A percentile compares a stretch with the other conserved stretches of the same genome.
Evolutionary conservation across 2,329 filamentous ascomycete genomes (phyloP).

Genomic region (Claviceps spartinae): DNA sequence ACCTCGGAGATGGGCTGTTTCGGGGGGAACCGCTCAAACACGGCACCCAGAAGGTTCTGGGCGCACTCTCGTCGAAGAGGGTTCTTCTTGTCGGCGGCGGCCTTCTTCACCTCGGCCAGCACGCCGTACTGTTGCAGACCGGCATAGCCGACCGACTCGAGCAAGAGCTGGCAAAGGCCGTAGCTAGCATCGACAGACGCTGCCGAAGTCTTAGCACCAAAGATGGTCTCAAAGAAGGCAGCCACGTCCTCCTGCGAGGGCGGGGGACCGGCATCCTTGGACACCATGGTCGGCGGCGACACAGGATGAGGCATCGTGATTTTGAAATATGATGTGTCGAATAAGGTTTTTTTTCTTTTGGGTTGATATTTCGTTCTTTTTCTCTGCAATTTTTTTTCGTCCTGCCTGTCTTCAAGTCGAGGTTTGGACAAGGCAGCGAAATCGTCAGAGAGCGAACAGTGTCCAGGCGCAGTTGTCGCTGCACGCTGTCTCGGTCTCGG

Average conservation of each 20-base stretch:
- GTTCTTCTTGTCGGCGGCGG: conserved; percentile 87
- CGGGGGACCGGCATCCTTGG: conserved; percentile 35
- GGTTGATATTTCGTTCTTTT: background rate
- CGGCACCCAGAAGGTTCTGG: conserved; percentile 85
- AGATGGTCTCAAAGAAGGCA: conserved; percentile 51
- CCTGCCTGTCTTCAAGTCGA: background rate
- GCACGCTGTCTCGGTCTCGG: background rate
- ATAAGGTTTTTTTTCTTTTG: background rate
- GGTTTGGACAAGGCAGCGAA: background rate
- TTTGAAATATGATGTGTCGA: background rate
- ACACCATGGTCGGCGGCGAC: conserved; percentile 35
- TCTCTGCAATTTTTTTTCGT: background rate
- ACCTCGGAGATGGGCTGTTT: conserved; percentile 68
- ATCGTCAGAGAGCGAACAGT: background rate
- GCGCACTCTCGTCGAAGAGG: conserved; percentile 73
- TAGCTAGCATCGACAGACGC: conserved; percentile 53
- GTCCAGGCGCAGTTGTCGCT: background rate
- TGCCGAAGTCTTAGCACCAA: conserved; percentile 54
- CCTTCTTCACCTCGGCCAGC: conserved; percentile 49
- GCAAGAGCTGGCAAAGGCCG: conserved; percentile 44
- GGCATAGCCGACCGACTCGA: conserved; percentile 38
- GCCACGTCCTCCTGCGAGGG: conserved; percentile 54
- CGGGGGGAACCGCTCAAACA: conserved; percentile 79
- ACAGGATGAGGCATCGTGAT: conserved; percentile 35
- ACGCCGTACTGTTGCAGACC: conserved; percentile 42